Conservation (phyloP, 345 rosid genomes). For the Euphorbia tirucalli region DNA sequence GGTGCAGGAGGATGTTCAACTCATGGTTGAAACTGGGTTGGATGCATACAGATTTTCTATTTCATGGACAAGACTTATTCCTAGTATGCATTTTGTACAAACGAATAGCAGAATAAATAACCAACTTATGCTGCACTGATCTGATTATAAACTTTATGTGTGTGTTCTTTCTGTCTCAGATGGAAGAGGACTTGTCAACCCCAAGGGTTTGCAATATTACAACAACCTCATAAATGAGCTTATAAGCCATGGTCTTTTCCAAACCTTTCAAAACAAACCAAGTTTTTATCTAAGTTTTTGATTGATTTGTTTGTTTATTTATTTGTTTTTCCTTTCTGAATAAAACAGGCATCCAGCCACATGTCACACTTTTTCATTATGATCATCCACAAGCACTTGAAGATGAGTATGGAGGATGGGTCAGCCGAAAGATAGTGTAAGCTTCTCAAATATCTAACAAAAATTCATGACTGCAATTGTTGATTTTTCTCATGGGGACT, state of each 20-base stretch:
- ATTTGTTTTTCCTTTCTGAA: not conserved
- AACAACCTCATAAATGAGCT: slow-evolving; percentile 54
- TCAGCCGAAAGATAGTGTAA: slow-evolving; percentile 52
- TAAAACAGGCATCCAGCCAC: slow-evolving; percentile 61
- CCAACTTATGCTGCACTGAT: not conserved
- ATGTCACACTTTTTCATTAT: slow-evolving; percentile 49
- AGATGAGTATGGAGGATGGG: slow-evolving; percentile 77
- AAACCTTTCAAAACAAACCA: not conserved
- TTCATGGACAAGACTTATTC: slow-evolving; percentile 81
- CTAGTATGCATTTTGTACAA: slow-evolving; percentile 33
- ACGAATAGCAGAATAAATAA: not conserved
- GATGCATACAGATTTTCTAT: slow-evolving; percentile 76
- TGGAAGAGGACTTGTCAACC: slow-evolving; percentile 60
- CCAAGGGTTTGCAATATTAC: slow-evolving; percentile 55
- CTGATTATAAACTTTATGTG: not conserved
- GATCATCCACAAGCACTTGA: slow-evolving; percentile 70
- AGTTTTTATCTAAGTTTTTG: not conserved
- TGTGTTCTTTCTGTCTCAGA: slow-evolving; percentile 30
- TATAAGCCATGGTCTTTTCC: slow-evolving; percentile 37
- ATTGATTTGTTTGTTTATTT: too few relatives aligned
- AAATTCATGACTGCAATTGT: too few relatives aligned
- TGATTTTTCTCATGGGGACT: not conserved
- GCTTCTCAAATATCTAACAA: not conserved
- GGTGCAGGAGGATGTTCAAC: slow-evolving; percentile 77
- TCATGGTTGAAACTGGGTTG: slow-evolving; percentile 59